A percentile compares a stretch with the other conserved stretches of the same genome.
Conservation (phyloP, 495 filamentous ascomycete species). For the Melanomma pulvis-pyrius region DNA sequence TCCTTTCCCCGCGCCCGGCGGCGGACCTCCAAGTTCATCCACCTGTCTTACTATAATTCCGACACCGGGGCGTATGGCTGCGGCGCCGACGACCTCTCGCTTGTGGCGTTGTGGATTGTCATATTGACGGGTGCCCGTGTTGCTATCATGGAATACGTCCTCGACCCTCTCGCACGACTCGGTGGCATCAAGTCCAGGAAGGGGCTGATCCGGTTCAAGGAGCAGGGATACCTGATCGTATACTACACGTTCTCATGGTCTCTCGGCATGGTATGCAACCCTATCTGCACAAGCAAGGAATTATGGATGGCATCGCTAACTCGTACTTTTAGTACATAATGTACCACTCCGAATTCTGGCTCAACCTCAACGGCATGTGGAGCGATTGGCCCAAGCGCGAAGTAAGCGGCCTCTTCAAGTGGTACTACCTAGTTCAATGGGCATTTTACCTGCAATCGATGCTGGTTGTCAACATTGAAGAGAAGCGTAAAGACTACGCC, state of each 20-base stretch:
- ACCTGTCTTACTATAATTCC: conserved; percentile 78
- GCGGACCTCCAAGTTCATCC: conserved; percentile 83
- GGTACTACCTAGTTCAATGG: conserved; percentile 88
- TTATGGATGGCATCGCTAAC: not conserved
- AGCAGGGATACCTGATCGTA: conserved; percentile 86
- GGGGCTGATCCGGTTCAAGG: conserved; percentile 76
- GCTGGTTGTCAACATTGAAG: conserved; percentile 90
- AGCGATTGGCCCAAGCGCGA: conserved; percentile 76
- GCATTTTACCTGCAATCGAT: conserved; percentile 95
- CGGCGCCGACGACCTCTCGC: conserved; percentile 77
- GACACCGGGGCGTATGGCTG: conserved; percentile 66
- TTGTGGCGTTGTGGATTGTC: conserved; percentile 78
- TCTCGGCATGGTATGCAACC: conserved; percentile 74
- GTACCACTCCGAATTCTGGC: conserved; percentile 73
- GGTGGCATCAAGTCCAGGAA: conserved; percentile 73
- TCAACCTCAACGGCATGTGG: conserved; percentile 80
- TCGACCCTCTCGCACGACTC: conserved; percentile 71
- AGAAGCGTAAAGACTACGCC: conserved; percentile 87
- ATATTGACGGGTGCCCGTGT: conserved; percentile 84
- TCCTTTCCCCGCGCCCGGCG: conserved; percentile 75
- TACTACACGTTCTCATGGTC: conserved; percentile 81
- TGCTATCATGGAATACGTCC: conserved; percentile 81
- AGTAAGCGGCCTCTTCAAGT: conserved; percentile 74
- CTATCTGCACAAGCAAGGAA: not conserved
- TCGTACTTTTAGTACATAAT: conserved; percentile 68